phyloP scores from a whole-genome alignment of 306 rosid genomes.

The Trifolium fragiferum region DNA sequence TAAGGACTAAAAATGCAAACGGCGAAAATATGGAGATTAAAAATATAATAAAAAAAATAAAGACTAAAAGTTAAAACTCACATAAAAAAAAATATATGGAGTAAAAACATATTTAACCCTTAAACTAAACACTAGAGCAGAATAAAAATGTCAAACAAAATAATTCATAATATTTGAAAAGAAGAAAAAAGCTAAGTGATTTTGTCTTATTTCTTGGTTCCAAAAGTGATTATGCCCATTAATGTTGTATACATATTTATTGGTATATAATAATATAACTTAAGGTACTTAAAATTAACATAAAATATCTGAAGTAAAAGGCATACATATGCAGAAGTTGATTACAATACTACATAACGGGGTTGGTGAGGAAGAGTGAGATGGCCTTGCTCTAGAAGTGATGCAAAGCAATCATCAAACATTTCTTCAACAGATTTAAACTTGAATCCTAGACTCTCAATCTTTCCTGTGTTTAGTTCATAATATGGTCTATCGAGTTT shows the following conservation, averaged over 20 bases:
- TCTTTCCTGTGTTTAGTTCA: slow-evolving; percentile 58
- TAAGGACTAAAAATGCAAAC: too few relatives aligned
- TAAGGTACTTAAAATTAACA: slow-evolving; percentile 10
- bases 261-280: background rate
- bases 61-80: too few relatives aligned
- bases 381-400: slow-evolving; percentile 59
- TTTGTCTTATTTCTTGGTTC: background rate
- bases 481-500: slow-evolving; percentile 58
- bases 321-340: background rate
- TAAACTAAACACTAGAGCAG: background rate
- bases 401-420: slow-evolving; percentile 83
- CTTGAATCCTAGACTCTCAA: slow-evolving; percentile 65
- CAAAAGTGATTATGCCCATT: background rate
- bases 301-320: background rate
- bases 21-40: too few relatives aligned
- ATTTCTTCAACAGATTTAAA: slow-evolving; percentile 71
- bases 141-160: background rate
- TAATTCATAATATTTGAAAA: background rate
- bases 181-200: too few relatives aligned
- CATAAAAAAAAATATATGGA: too few relatives aligned
- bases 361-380: slow-evolving; percentile 28
- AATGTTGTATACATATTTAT: background rate
- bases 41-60: too few relatives aligned
- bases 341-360: background rate
- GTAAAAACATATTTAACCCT: too few relatives aligned